Evolutionary conservation across 768 basidiomycete species (phyloP).

Genomic region (Lentinula detonsa): DNA sequence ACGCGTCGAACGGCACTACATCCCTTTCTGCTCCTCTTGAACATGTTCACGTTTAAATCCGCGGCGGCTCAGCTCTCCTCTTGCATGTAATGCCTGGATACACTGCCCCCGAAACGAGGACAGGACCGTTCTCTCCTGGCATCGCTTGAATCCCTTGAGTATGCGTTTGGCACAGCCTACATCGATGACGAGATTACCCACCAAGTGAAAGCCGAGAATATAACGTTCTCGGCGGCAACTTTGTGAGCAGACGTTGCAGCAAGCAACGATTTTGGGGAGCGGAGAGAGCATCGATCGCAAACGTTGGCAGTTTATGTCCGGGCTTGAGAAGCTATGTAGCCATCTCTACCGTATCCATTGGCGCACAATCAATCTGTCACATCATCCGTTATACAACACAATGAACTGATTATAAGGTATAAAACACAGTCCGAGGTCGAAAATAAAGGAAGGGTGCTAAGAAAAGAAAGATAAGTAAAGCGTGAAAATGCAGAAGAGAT

Average conservation of each 20-base stretch:
- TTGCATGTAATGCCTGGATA: constrained; percentile 59
- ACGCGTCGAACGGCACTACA: constrained; percentile 24
- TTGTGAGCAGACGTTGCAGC: constrained; percentile 34
- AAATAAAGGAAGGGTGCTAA: not conserved
- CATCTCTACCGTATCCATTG: not conserved
- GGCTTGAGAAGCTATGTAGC: not conserved
- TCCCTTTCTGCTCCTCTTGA: constrained; percentile 63
- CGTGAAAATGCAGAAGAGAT: no score
- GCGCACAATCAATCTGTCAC: not conserved
- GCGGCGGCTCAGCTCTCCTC: constrained; percentile 62
- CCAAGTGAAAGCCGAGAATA: constrained; percentile 44
- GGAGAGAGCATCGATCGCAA: constrained; percentile 24
- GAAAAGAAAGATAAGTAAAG: not conserved
- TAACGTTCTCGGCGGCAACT: constrained; percentile 41
- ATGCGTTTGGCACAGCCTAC: constrained; percentile 55
- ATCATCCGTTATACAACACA: not conserved
- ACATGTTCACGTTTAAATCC: constrained; percentile 71
- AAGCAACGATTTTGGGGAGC: constrained; percentile 56
- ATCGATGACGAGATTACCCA: constrained; percentile 66
- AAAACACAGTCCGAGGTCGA: not conserved
- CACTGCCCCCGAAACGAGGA: constrained; percentile 60
- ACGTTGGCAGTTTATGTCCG: not conserved
- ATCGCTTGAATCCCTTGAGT: constrained; percentile 38
- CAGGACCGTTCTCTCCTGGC: constrained; percentile 58
- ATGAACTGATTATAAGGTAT: not conserved